Percentiles rank a stretch among this genome's conserved stretches.
These are phyloP conservation scores for Pyrenochaeta sp. DNA, from an alignment of 2,329 filamentous ascomycete species.

Conservation along the genomic window DNA sequence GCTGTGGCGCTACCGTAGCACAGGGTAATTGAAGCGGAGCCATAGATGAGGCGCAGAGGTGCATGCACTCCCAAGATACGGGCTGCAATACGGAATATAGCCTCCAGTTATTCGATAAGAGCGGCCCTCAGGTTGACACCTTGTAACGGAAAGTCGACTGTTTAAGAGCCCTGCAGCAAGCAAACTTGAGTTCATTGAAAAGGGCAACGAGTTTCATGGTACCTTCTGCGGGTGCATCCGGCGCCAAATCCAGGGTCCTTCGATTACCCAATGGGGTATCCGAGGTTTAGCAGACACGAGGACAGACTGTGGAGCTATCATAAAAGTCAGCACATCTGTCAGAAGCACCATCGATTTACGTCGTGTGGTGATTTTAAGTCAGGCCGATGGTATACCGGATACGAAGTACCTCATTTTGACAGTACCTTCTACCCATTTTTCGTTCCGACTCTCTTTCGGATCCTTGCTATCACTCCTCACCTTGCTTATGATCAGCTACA, in stretches of 20 bases:
- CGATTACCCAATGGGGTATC: neutral
- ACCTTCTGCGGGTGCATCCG: conserved; percentile 10
- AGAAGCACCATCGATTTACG: no score
- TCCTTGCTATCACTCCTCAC: no score
- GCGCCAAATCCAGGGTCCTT: neutral
- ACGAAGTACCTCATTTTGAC: no score
- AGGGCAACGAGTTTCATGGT: neutral
- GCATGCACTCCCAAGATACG: neutral
- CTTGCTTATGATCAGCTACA: no score
- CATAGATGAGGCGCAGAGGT: conserved; percentile 5
- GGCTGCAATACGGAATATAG: neutral
- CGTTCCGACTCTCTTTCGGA: no score
- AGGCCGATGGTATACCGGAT: no score
- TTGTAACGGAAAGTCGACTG: neutral
- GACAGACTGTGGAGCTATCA: no score
- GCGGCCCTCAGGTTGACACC: neutral
- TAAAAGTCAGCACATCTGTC: no score
- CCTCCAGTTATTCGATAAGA: neutral
- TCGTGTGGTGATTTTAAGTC: no score
- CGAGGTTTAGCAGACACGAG: neutral
- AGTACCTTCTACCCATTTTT: no score
- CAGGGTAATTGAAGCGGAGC: conserved; percentile 9
- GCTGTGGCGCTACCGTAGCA: conserved; percentile 17
- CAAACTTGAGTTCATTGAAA: neutral
- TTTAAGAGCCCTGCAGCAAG: neutral